Evolutionary conservation across 2,329 filamentous ascomycete species (phyloP).

Genomic region (Colletotrichum sansevieriae): DNA sequence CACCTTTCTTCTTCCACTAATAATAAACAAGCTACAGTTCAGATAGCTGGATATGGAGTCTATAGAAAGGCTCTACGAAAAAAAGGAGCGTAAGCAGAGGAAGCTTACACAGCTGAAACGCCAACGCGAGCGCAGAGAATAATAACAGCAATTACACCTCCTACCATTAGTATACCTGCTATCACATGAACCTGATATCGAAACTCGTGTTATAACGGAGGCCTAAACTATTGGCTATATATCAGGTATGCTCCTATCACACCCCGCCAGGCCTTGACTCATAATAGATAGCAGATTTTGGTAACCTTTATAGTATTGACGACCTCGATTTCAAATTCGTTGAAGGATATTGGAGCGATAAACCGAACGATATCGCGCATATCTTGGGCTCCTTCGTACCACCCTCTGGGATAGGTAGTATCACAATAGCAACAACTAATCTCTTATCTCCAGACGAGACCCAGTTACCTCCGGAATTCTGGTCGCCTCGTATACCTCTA

Average conservation of each 20-base stretch:
- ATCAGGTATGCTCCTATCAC: too few relatives aligned
- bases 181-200: neutral
- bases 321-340: neutral
- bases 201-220: neutral
- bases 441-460: neutral
- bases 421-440: neutral
- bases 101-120: neutral
- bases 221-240: constrained; percentile 9
- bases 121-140: neutral
- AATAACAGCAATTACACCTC: neutral
- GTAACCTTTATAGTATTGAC: neutral
- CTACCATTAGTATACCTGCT: neutral
- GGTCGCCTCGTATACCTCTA: neutral
- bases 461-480: neutral
- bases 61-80: too few relatives aligned
- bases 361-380: neutral
- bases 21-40: too few relatives aligned
- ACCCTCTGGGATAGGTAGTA: too few relatives aligned
- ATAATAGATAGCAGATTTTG: constrained; percentile 2
- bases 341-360: too few relatives aligned
- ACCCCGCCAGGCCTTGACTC: neutral
- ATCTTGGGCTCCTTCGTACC: neutral
- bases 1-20: too few relatives aligned
- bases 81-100: too few relatives aligned
- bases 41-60: too few relatives aligned